phyloP scores from a whole-genome alignment of 2,329 filamentous ascomycete genomes.

The Venturia pyrina region DNA sequence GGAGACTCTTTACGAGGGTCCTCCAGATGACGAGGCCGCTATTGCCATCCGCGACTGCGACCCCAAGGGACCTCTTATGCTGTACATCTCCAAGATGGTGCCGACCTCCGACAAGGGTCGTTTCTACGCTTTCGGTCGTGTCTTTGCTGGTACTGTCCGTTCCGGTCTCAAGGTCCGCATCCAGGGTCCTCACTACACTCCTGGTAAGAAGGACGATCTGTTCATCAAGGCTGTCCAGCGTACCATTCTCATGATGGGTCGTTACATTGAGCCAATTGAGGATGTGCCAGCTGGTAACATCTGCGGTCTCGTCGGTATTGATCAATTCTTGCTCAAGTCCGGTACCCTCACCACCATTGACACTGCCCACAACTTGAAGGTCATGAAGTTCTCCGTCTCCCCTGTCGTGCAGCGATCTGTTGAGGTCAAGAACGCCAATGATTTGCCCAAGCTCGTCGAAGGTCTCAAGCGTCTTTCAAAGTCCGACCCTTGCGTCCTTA shows the following conservation, averaged over 20 bases:
- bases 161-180: constrained; percentile 99
- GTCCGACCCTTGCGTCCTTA: constrained; percentile 97
- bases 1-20: constrained; percentile 98
- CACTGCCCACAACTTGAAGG: constrained; percentile 98
- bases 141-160: constrained; percentile 96
- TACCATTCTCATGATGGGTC: constrained; percentile 99
- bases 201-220: constrained; percentile 97
- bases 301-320: constrained; percentile 96
- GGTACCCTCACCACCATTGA: constrained; percentile 97
- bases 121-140: constrained; percentile 99
- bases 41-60: constrained; percentile 98
- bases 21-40: constrained; percentile 80
- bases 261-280: constrained; percentile 97
- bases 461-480: constrained; percentile 99
- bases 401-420: constrained; percentile 98
- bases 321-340: constrained; percentile 99
- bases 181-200: constrained; percentile 97
- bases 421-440: constrained; percentile 99
- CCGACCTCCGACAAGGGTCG: constrained; percentile 98
- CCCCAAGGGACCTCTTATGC: constrained; percentile 95
- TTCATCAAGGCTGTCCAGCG: constrained; percentile 99
- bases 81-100: constrained; percentile 99
- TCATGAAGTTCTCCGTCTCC: constrained; percentile 99
- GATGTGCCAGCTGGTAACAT: constrained; percentile 99
- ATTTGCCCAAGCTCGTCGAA: constrained; percentile 98